A percentile compares a stretch with the other conserved stretches of the same genome.
These are phyloP conservation scores for Zymoseptoria crescenta DNA, from an alignment of 2,329 filamentous ascomycete genomes.

Conservation along the genomic window DNA sequence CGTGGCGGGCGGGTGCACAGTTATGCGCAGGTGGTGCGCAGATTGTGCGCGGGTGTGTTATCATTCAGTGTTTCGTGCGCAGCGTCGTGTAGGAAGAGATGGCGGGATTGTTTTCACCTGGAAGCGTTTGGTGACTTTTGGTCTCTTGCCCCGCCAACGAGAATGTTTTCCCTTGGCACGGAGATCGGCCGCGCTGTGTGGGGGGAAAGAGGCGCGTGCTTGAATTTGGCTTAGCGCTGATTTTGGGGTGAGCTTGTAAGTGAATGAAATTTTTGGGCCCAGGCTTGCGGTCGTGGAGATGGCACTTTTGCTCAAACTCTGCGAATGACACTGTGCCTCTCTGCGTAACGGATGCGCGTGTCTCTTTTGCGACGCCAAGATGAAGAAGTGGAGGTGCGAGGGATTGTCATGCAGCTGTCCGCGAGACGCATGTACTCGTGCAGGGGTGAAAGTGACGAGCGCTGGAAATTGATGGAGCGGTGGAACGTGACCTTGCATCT, in stretches of 20 bases:
- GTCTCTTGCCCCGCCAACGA: not conserved
- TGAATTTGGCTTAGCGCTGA: not conserved
- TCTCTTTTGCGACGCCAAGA: not conserved
- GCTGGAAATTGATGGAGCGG: not conserved
- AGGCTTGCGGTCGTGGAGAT: not conserved
- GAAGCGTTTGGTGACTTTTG: not conserved
- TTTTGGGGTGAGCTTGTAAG: not conserved
- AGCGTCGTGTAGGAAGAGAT: not conserved
- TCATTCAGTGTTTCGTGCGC: not conserved
- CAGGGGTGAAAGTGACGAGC: not conserved
- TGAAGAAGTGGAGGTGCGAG: not conserved
- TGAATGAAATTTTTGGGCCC: not conserved
- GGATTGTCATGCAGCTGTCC: not conserved
- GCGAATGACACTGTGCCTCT: too few relatives aligned
- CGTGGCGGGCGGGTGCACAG: not conserved
- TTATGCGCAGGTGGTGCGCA: not conserved
- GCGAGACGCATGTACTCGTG: not conserved
- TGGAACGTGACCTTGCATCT: not conserved
- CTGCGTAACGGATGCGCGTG: not conserved
- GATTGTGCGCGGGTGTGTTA: not conserved
- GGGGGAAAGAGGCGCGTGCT: not conserved
- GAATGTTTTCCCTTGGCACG: not conserved
- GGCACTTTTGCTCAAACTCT: not conserved
- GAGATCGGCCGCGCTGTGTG: not conserved
- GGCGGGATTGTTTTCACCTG: not conserved